Percentiles rank a stretch among this genome's conserved stretches.
These are phyloP conservation scores for Apiospora kogelbergensis DNA, from an alignment of 2,329 filamentous ascomycete genomes.

Conservation along the genomic window DNA sequence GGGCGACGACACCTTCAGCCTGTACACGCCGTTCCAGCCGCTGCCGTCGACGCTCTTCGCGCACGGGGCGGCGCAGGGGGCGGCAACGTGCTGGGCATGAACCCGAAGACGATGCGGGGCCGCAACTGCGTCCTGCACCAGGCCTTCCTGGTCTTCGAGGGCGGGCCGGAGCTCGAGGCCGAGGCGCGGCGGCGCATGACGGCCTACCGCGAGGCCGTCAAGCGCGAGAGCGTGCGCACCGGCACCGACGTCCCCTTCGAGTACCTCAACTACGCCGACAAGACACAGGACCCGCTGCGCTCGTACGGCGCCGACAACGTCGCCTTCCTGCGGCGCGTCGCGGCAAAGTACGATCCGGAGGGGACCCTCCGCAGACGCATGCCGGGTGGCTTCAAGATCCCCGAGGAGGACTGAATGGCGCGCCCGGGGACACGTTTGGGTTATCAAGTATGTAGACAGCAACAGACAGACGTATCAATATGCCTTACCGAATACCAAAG, in stretches of 20 bases:
- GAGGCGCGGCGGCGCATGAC: slow-evolving; percentile 8
- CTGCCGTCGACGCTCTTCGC: slow-evolving; percentile 1
- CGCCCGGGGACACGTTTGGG: background rate
- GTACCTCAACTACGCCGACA: slow-evolving; percentile 38
- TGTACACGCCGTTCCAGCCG: slow-evolving; percentile 6
- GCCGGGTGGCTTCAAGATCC: background rate
- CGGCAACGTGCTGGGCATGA: slow-evolving; percentile 29
- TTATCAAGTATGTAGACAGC: too few relatives aligned
- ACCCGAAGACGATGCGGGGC: background rate
- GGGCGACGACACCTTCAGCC: background rate
- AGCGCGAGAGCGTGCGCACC: background rate
- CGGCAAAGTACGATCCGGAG: slow-evolving; percentile 36
- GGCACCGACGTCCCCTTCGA: slow-evolving; percentile 27
- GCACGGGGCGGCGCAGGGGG: slow-evolving; percentile 7
- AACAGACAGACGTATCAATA: too few relatives aligned
- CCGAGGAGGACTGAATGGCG: background rate
- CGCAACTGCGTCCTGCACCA: slow-evolving; percentile 9
- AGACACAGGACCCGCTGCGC: slow-evolving; percentile 28
- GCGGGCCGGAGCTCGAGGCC: slow-evolving; percentile 5
- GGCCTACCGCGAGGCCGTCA: slow-evolving; percentile 9
- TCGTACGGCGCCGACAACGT: slow-evolving; percentile 36
- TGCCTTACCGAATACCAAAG: too few relatives aligned
- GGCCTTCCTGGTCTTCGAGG: slow-evolving; percentile 7
- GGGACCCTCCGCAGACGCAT: slow-evolving; percentile 25
- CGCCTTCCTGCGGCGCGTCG: slow-evolving; percentile 27